phyloP scores from a whole-genome alignment of 768 basidiomycete species.

The Boletales sp. region DNA sequence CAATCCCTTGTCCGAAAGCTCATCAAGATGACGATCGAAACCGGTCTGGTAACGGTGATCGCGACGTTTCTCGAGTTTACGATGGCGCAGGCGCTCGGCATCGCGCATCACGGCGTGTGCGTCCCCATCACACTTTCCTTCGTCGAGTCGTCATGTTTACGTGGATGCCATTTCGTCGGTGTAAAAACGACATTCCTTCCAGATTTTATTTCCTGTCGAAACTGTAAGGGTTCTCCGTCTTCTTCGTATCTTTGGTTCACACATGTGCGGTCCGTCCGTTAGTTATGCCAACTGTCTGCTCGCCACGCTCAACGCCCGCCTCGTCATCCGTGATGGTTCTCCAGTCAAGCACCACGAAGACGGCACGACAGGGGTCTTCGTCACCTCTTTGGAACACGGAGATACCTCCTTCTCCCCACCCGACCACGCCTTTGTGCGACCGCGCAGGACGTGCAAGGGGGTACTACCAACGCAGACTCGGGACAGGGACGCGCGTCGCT shows the following conservation, averaged over 20 bases:
- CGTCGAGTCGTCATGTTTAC: not conserved
- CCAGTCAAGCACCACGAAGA: not conserved
- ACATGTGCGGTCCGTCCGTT: not conserved
- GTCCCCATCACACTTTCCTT: not conserved
- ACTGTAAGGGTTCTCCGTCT: not conserved
- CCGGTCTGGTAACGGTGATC: constrained; percentile 7
- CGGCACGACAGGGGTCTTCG: not conserved
- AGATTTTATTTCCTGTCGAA: constrained; percentile 9
- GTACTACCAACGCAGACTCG: too few species aligned
- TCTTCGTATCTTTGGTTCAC: not conserved
- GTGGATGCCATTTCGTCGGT: not conserved
- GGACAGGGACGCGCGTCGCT: too few species aligned
- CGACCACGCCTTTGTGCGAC: not conserved
- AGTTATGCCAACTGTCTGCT: constrained; percentile 4
- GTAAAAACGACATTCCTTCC: not conserved
- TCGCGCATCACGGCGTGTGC: constrained; percentile 9
- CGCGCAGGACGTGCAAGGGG: not conserved
- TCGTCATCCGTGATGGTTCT: not conserved
- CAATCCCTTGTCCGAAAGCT: constrained; percentile 9
- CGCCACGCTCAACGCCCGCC: constrained; percentile 2
- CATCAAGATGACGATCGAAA: constrained; percentile 12
- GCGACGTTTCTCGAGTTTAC: constrained; percentile 11
- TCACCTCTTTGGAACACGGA: not conserved
- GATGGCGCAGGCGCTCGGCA: constrained; percentile 3
- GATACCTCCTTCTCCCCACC: not conserved